Conservation (phyloP, 306 rosid species). For the Vachellia collinsii region DNA sequence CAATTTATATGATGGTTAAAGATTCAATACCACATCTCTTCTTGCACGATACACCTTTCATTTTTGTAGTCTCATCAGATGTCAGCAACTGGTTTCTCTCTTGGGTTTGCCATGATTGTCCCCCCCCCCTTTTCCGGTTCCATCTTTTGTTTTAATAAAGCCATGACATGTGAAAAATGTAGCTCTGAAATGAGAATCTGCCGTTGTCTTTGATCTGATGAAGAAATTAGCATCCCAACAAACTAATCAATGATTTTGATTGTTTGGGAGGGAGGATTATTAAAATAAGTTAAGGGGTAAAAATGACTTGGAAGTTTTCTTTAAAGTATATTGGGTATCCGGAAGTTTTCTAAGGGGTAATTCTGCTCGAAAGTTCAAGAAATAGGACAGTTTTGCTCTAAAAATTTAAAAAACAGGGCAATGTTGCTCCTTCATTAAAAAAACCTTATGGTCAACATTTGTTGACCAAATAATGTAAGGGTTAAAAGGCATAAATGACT, state of each 20-base stretch:
- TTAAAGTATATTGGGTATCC: no score
- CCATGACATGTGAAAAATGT: neutral
- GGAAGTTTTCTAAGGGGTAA: no score
- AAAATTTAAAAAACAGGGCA: no score
- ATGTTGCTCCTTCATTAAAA: no score
- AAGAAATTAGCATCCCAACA: conserved; percentile 1
- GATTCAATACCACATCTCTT: neutral
- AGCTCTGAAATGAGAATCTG: neutral
- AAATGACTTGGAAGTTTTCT: no score
- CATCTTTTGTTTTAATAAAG: conserved; percentile 6
- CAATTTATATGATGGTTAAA: neutral
- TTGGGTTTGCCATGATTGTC: neutral
- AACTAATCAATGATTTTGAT: neutral
- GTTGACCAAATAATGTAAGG: no score
- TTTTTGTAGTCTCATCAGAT: neutral
- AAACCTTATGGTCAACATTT: no score
- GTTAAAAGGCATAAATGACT: no score
- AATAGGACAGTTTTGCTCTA: no score
- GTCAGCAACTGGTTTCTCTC: conserved; percentile 21
- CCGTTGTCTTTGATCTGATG: conserved; percentile 3
- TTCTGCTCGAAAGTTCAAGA: no score
- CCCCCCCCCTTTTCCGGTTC: no score
- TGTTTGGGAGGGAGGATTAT: neutral
- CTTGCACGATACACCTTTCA: neutral
- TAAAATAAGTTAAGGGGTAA: no score